Evolutionary conservation across 371 early-diverging fungal species (phyloP).

Genomic region (Mucor saturninus): DNA sequence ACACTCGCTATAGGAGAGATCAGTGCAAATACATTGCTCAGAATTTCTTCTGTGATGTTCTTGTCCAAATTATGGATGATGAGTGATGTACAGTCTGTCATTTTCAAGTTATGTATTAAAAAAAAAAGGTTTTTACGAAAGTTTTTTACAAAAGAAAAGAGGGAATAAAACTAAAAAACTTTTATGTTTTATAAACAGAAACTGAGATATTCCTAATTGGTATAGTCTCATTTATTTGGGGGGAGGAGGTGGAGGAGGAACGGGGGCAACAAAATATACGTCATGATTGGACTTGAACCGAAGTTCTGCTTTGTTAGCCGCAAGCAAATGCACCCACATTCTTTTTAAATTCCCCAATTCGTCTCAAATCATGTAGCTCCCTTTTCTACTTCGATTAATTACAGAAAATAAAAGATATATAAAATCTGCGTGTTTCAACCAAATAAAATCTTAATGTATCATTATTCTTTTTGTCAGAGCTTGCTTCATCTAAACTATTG

Average conservation of each 20-base stretch:
- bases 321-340: background rate
- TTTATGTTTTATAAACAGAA: background rate
- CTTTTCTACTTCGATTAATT: no score
- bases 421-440: no score
- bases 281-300: no score
- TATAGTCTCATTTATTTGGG: constrained; percentile 2
- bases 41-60: constrained; percentile 19
- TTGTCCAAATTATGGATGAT: constrained; percentile 20
- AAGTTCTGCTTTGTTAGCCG: no score
- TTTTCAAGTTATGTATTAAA: background rate
- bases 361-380: background rate
- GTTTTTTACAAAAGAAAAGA: background rate
- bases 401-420: no score
- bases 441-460: no score
- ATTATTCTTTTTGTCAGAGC: no score
- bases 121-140: constrained; percentile 1
- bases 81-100: constrained; percentile 21
- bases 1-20: constrained; percentile 17
- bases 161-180: background rate
- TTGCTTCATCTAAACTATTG: no score
- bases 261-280: no score
- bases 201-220: background rate
- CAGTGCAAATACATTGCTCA: constrained; percentile 16
- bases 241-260: background rate
- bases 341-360: background rate